Conservation (phyloP, 2,329 filamentous ascomycete species). For the Apiospora sp. region DNA sequence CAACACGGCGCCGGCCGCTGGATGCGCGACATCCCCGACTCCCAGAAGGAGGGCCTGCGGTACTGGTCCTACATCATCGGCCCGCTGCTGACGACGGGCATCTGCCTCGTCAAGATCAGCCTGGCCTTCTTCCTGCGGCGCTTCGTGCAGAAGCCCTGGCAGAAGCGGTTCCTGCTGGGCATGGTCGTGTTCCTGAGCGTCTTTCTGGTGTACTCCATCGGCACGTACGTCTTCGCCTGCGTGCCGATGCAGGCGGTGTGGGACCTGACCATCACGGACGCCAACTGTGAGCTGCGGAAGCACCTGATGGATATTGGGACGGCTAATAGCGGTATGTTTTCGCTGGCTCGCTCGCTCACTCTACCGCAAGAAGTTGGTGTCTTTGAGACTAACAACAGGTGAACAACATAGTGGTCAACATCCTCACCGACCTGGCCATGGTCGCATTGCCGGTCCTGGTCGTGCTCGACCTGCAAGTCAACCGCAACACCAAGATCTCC, state of each 20-base stretch:
- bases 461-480: slow-evolving; percentile 27
- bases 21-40: not conserved
- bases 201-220: slow-evolving; percentile 24
- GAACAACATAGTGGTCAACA: slow-evolving; percentile 12
- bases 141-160: slow-evolving; percentile 25
- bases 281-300: not conserved
- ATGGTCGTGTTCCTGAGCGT: slow-evolving; percentile 26
- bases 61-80: slow-evolving; percentile 14
- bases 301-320: not conserved
- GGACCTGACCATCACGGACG: not conserved
- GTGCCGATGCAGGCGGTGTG: slow-evolving; percentile 5
- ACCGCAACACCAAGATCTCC: slow-evolving; percentile 24
- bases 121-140: slow-evolving; percentile 25
- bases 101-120: slow-evolving; percentile 26
- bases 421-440: slow-evolving; percentile 27
- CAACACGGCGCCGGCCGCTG: slow-evolving; percentile 25
- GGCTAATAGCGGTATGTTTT: not conserved
- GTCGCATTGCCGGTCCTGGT: slow-evolving; percentile 26
- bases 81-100: slow-evolving; percentile 23
- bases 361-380: too few relatives aligned
- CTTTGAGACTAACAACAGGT: not conserved
- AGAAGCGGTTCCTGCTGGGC: slow-evolving; percentile 26
- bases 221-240: slow-evolving; percentile 25
- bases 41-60: not conserved
- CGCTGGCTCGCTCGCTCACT: not conserved